Conservation (phyloP, 2,329 filamentous ascomycete species). For the Fusarium austroafricanum region DNA sequence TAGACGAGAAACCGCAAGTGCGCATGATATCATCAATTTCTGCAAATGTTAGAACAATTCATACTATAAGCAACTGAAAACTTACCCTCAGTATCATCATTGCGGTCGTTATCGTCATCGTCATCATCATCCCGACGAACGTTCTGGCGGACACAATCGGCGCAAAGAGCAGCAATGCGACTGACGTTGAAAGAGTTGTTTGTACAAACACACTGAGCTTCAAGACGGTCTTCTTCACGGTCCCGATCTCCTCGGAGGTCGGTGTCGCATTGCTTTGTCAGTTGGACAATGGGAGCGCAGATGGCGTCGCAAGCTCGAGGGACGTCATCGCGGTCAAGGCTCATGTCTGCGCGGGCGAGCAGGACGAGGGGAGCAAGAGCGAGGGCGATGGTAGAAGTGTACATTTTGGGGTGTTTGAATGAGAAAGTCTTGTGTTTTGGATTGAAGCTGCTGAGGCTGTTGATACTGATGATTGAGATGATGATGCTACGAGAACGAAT, state of each 20-base stretch:
- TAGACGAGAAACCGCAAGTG: constrained; percentile 51
- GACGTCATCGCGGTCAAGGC: constrained; percentile 51
- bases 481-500: neutral
- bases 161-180: constrained; percentile 52
- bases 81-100: constrained; percentile 44
- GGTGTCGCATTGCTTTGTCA: constrained; percentile 53
- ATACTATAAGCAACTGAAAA: fast-evolving
- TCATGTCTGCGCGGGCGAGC: constrained; percentile 49
- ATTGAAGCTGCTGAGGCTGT: neutral
- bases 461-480: neutral
- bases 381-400: constrained; percentile 47
- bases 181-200: constrained; percentile 56
- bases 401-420: constrained; percentile 42
- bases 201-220: constrained; percentile 56
- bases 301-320: constrained; percentile 51
- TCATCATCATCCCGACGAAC: constrained; percentile 32
- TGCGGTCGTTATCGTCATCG: constrained; percentile 32
- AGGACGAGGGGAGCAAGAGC: constrained; percentile 46
- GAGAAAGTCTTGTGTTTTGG: neutral
- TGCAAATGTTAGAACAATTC: constrained; percentile 15
- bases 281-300: constrained; percentile 52
- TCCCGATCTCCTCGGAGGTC: constrained; percentile 47
- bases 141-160: constrained; percentile 54
- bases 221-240: constrained; percentile 52
- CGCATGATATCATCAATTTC: constrained; percentile 52